Base-by-base conservation (phyloP, 1,284 basidiomycete species). In the Microbotryomycetes sp. region DNA sequence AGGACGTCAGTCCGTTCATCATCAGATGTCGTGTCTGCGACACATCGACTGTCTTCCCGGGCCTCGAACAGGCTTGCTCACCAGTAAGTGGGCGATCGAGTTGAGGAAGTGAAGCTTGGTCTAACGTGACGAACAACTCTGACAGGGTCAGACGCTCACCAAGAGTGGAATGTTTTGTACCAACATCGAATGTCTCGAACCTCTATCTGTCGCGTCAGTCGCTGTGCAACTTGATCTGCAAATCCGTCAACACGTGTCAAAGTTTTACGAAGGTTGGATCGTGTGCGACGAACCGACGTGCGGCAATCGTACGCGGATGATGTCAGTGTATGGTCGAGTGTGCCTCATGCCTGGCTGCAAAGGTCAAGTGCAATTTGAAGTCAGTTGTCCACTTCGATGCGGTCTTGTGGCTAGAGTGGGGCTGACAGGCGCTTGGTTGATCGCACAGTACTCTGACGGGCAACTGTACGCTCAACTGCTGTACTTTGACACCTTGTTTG, bases 201-300 rank as follows among this genome's bases (percentile, higher is more conserved):
- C 75, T 0, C 74, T 92, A 7, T 78, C 79, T 16, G 64, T 76
- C 0, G 81, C 84, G 0, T 88, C 87, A 64, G 74, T 97, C 49
- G 84, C 85, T 60, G 79, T 86, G 25, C 96, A 97, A 76, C 82
- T 98, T 22, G 92, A 97, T 74, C 78, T 82, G 0, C 87, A 91
- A 68, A 88, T 97, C 59, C 84, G 92, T 3, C 76, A 80, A 1
- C 83, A 84, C 68, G 87, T 99, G 56, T 78, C 80, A 3, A 83
- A 80, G 69, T 97, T 94, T 77, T 98, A 98, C 74, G 84, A 94
- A 70, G 85, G 86, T 6, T 92, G 88, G 87, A 86, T 84, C 1
- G 79, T 88, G 14, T 99, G 96, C 76, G 83, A 90, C 69, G 94
- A 97, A 67, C 80, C 84, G 30, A 87, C 85, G 2, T 99, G 96